Conservation (phyloP, 1,284 basidiomycete species). For the Cryptococcus sp. region DNA sequence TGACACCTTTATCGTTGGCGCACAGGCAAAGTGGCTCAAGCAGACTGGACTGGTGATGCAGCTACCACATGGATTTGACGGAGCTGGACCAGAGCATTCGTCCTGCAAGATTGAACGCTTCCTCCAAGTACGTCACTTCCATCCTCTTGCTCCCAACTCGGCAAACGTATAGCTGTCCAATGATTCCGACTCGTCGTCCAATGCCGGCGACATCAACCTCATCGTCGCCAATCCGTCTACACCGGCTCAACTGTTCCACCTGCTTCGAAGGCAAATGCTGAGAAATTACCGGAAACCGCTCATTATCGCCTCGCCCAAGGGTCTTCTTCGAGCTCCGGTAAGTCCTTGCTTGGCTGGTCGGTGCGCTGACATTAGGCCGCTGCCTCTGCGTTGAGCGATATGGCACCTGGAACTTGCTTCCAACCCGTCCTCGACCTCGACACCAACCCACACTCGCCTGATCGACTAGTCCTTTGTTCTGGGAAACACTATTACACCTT, state of each 20-base stretch:
- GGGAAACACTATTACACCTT: conserved; percentile 88
- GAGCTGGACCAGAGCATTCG: conserved; percentile 86
- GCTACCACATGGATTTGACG: conserved; percentile 79
- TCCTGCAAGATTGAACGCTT: conserved; percentile 78
- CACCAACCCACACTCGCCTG: conserved; percentile 36
- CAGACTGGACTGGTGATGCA: conserved; percentile 83
- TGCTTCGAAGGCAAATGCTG: conserved; percentile 72
- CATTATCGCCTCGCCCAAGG: conserved; percentile 76
- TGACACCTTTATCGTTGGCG: conserved; percentile 76
- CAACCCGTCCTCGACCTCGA: conserved; percentile 62
- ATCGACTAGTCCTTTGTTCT: conserved; percentile 49
- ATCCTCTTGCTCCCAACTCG: background rate
- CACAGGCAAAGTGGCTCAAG: conserved; percentile 88
- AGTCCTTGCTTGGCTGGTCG: too few species aligned
- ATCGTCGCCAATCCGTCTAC: conserved; percentile 79
- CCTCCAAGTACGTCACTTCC: conserved; percentile 61
- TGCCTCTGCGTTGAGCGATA: conserved; percentile 60
- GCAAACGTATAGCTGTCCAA: conserved; percentile 55
- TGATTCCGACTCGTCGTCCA: conserved; percentile 48
- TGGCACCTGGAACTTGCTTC: conserved; percentile 62
- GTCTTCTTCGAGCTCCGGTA: conserved; percentile 69
- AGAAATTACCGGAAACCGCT: conserved; percentile 80
- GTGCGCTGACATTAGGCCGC: conserved; percentile 60
- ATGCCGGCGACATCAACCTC: conserved; percentile 62
- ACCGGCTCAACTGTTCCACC: conserved; percentile 82